Base-by-base conservation (phyloP, 345 rosid species). In the Populus tremula region DNA sequence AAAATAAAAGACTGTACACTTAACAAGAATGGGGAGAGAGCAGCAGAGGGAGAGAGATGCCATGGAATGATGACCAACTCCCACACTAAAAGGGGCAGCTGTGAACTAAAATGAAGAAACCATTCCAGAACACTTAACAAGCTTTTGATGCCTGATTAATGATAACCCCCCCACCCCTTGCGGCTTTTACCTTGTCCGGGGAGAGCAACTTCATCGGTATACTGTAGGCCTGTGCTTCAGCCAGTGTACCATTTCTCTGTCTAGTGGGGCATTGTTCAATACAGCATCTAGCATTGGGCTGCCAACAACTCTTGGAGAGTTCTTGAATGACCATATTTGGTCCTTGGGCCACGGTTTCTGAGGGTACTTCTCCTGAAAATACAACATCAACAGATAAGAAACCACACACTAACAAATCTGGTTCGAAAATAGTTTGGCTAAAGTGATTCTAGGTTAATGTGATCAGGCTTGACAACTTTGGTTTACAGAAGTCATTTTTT, bases 311-410 rank as follows among this genome's bases (percentile, higher is more conserved):
- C 86, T 83, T 0, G 89, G 91, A 20, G 73, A 31, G 62, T 77
- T 81, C 84, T 90, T 92, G 81, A 94, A 96, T 27, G 91, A 85
- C 99, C 99, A 96, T 82, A 93, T 93, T 75, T 88, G 91, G 77
- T 96, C 97, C 87, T 88, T 91, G 8, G 98, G 97, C 99, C 99
- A 96, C 2, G 97, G 88, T 86, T 84, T 91, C 83, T 96, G 98
- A 0, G 93, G 88, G 73, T 88, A 96, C 82, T 92, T 96, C 75
- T 87, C 95, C 99, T 96, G 91, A 36, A 82, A 27, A 68, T 23
- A 75, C 17, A 59, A n/a, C 50, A 54, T 33, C 43, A 29, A 11
- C 8, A 45, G 5, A 41, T 41, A 17, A 69, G n/a, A 4, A 56
- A 47, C 38, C 20, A 67, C 47, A 21, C 56, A 38, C 41, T 7